Evolutionary conservation across 495 filamentous ascomycete genomes (phyloP), one percentile per base, ranked within the genome.

Genomic region (Arthonia radiata): DNA sequence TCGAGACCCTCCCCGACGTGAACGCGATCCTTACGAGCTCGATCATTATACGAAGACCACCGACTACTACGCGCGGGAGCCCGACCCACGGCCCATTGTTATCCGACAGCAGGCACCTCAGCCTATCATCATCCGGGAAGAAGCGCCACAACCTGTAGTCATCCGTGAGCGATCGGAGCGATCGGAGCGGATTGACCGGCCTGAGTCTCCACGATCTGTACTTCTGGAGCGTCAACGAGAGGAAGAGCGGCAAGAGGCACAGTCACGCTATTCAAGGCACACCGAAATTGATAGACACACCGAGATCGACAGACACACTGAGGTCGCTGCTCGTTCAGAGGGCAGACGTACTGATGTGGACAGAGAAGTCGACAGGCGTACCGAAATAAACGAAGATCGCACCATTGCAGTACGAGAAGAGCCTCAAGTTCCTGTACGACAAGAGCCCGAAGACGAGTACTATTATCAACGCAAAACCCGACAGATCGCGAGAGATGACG

Each of bases 91-190:
- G 30, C 67, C 71, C 23, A 67, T 74, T 36, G 52, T 78, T 38
- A 72, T 81, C 45, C 71, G 62, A 35, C 65, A 66, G 24, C 63
- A 78, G 18, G 19, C 38, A 38, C 56, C 54, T 24, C 68, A 76
- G 37, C 63, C 62, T 40, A 64, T 82, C 49, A 71, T 80, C 38
- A 57, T 80, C 33, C 62, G 73, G 42, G 68, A 81, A 23, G 19
- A 33, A 54, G 58, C 62, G 3, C 66, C 69, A n/a, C 53, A 65
- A 25, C 67, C 67, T 5, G 53, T 78, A 31, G 64, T 81, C 27
- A 40, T 74, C 21, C 61, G 58, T 21, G 39, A 41, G 18, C 55
- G n/a, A n/a, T n/a, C n/a, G n/a, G n/a, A n/a, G n/a, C n/a, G n/a
- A n/a, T n/a, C n/a, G n/a, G n/a, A n/a, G n/a, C n/a, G n/a, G n/a